Percentiles rank a stretch among this genome's conserved stretches.
Conservation (phyloP, 768 basidiomycete species). For the Boletus eberwhitei region DNA sequence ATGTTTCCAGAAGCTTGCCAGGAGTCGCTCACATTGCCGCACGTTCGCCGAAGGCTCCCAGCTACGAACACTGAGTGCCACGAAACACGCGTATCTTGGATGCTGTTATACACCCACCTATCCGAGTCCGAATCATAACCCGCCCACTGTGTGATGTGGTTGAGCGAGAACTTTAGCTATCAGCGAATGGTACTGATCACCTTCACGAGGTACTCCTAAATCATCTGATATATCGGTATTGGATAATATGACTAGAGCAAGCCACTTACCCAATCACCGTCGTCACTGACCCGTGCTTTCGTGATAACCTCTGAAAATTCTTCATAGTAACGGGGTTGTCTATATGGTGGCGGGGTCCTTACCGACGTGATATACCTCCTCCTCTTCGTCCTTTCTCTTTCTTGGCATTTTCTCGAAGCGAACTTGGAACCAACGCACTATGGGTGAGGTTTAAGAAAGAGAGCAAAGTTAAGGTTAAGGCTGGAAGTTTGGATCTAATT, state of each 20-base stretch:
- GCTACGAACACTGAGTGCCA: constrained; percentile 33
- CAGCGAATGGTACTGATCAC: constrained; percentile 31
- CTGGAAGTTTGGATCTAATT: background rate
- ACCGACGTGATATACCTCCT: constrained; percentile 50
- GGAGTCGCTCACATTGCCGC: constrained; percentile 50
- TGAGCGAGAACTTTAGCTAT: background rate
- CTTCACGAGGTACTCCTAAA: constrained; percentile 67
- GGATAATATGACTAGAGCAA: background rate
- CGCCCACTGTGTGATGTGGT: constrained; percentile 52
- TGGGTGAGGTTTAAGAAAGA: background rate
- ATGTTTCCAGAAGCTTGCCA: constrained; percentile 62
- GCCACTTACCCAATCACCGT: constrained; percentile 50
- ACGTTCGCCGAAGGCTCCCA: constrained; percentile 72
- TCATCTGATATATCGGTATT: background rate
- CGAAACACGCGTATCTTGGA: background rate
- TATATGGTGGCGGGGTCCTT: constrained; percentile 10
- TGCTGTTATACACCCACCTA: constrained; percentile 39
- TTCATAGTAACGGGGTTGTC: background rate
- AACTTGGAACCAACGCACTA: background rate
- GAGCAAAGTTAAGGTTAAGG: background rate
- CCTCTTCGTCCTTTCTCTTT: constrained; percentile 27
- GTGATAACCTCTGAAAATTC: constrained; percentile 53
- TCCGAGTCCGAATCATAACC: constrained; percentile 55
- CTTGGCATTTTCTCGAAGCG: constrained; percentile 16
- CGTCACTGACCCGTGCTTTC: constrained; percentile 49